phyloP scores from a whole-genome alignment of 805 yeast species.

The Suhomyces prunicola region DNA sequence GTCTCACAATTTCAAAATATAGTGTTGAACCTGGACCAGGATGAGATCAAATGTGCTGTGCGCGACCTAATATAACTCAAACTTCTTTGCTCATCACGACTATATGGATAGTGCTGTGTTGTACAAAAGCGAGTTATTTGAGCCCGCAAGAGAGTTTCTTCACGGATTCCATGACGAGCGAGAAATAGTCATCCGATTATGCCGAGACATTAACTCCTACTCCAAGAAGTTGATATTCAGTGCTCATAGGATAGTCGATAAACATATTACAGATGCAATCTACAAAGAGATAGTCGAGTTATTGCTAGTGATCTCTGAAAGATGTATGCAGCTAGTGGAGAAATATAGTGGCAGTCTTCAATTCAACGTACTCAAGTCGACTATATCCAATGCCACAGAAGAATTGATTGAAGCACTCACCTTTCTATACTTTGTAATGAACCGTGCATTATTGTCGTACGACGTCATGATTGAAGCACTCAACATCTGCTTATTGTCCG shows the following conservation, averaged over 20 bases:
- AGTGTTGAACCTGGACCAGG: neutral
- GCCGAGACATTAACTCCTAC: conserved; percentile 36
- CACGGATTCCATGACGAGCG: conserved; percentile 27
- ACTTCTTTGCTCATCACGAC: neutral
- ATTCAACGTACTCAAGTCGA: conserved; percentile 13
- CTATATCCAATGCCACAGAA: conserved; percentile 22
- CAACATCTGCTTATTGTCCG: neutral
- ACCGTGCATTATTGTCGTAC: conserved; percentile 12
- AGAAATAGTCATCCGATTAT: conserved; percentile 30
- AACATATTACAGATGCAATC: neutral
- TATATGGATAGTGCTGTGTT: neutral
- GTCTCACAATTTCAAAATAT: neutral
- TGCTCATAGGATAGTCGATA: conserved; percentile 15
- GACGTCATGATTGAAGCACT: conserved; percentile 7
- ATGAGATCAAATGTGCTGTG: neutral
- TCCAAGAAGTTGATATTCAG: conserved; percentile 35
- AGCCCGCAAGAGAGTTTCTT: conserved; percentile 20
- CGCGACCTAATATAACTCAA: neutral
- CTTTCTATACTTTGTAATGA: conserved; percentile 17
- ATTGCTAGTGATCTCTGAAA: conserved; percentile 10
- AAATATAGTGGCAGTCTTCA: conserved; percentile 11
- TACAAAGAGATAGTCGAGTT: conserved; percentile 13
- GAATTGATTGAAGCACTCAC: conserved; percentile 28
- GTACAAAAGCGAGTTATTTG: conserved; percentile 10
- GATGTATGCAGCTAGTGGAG: conserved; percentile 5